These are phyloP conservation scores for Lactarius tabidus DNA, from an alignment of 768 basidiomycete species.

Conservation along the genomic window DNA sequence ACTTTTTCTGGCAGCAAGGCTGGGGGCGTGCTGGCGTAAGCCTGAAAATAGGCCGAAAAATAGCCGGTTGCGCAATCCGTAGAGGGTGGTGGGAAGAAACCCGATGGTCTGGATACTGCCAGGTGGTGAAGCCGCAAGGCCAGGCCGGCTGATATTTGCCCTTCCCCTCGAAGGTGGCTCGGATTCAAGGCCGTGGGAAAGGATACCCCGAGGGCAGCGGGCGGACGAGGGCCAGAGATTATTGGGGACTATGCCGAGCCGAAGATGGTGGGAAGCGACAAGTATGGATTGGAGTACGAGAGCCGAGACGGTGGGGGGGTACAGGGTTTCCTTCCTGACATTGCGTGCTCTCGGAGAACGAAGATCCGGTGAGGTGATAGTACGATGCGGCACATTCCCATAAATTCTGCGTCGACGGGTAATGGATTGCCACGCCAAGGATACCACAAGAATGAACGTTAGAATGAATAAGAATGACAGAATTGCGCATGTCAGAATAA, in stretches of 20 bases:
- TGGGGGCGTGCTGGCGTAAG: neutral
- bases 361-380: neutral
- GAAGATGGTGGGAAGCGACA: conserved; percentile 17
- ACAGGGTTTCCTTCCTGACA: neutral
- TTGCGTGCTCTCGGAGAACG: neutral
- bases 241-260: neutral
- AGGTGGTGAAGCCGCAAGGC: neutral
- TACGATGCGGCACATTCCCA: neutral
- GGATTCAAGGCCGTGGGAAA: conserved; percentile 5
- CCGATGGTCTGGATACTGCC: neutral
- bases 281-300: conserved; percentile 15
- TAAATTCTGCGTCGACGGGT: neutral
- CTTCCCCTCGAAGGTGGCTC: conserved; percentile 7
- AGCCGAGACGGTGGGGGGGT: conserved; percentile 12
- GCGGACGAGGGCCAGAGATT: neutral
- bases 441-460: neutral
- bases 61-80: neutral
- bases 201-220: neutral
- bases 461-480: conserved; percentile 3
- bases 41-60: neutral
- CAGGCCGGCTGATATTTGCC: neutral
- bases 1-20: neutral
- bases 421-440: conserved; percentile 1
- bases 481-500: neutral
- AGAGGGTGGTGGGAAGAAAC: neutral